Conservation (phyloP, 75 land plant genomes). For the Pinus albicaulis region DNA sequence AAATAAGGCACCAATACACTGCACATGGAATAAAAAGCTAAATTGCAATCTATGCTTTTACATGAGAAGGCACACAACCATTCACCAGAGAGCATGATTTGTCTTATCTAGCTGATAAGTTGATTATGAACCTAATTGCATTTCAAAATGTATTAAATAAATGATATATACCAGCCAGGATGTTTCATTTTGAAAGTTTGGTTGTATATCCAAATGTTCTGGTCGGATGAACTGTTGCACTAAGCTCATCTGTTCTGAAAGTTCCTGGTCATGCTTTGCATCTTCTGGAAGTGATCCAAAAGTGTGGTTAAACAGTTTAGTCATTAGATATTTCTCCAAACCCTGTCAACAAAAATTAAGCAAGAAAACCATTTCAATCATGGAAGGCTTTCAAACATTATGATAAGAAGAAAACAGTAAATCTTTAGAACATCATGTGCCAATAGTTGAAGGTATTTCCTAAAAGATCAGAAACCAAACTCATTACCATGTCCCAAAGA, state of each 20-base stretch:
- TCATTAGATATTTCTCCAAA: slow-evolving; percentile 98
- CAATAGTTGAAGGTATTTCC: no score
- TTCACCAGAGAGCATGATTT: no score
- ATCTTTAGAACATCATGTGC: no score
- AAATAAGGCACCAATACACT: no score
- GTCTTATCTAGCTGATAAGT: no score
- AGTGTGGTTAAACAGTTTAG: slow-evolving; percentile 79
- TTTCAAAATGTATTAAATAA: no score
- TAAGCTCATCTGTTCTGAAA: slow-evolving; percentile 78
- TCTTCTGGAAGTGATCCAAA: slow-evolving; percentile 93
- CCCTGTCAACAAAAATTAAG: slow-evolving; percentile 55
- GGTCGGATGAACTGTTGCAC: slow-evolving; percentile 91
- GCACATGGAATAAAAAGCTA: no score
- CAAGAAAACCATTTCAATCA: background rate
- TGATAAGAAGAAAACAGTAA: background rate
- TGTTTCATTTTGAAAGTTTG: slow-evolving; percentile 85
- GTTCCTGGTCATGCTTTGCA: slow-evolving; percentile 61
- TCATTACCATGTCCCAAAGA: background rate
- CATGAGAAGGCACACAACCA: no score
- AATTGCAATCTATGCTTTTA: no score
- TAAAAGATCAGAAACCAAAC: background rate
- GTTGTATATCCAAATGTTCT: slow-evolving; percentile 91
- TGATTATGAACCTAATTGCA: no score
- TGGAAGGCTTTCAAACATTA: background rate
- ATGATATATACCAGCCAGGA: slow-evolving; percentile 85